Base-by-base conservation (phyloP, 2,329 filamentous ascomycete species). In the Aspergillus sp. region DNA sequence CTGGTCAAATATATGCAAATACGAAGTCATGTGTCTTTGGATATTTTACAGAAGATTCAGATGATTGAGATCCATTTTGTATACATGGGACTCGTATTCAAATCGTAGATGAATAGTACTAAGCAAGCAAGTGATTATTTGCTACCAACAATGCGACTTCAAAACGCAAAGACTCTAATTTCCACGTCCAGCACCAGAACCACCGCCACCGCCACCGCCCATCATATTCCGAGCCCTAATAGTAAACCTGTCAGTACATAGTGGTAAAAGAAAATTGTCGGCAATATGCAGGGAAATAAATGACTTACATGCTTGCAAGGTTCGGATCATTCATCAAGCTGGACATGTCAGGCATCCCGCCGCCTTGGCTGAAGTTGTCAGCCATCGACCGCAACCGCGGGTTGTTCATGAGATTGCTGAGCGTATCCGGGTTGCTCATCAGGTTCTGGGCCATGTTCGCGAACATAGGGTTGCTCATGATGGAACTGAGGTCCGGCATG, bases 391-490 rank as follows among this genome's bases (percentile, higher is more conserved):
- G 79, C 52, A 97, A 73, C 51, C 83, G 80, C 3, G 93, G 93
- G 75, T 98, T 97, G 76, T 76, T 88, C 90, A 98, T 95, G 48
- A 98, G 71, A 67, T 89, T 93, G 65, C 76, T 79, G 81, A 97
- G 85, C 75, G 90, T 82, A 7, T 94, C 87, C 0, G 93, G 93
- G 73, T 98, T 96, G 72, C 82, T 88, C 93, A 97, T 97, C 46
- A 98, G 71, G 69, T 88, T 95, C 75, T 96, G 88, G 4, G 93
- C 93, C 89, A 97, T 96, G 72, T 80, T 86, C 43, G 89, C 82
- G 73, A 98, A 94, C 93, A 97, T 97, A 47, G 93, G 93, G 74
- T 97, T 98, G 75, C 76, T 89, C 89, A 97, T 94, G 67, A 98
- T 83, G 53, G 81, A 80, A 53, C 81, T 72, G 27, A 98, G 75